Conservation (phyloP, 225 moss, liverwort and hornwort species). For the Anthoceros angustus region DNA sequence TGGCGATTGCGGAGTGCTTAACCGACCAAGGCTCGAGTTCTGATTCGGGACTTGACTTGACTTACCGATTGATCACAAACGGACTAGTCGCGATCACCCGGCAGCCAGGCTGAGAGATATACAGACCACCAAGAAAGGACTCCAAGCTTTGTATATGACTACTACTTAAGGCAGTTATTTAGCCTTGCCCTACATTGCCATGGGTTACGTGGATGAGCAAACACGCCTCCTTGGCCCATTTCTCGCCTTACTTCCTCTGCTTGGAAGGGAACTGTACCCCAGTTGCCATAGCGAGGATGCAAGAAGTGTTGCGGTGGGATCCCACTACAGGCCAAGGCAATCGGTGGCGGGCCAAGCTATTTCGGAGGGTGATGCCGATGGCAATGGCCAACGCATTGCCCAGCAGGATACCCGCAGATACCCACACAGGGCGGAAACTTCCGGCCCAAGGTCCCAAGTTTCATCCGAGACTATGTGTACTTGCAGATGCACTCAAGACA, state of each 20-base stretch:
- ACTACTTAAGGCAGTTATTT: neutral
- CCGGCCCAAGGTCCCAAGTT: neutral
- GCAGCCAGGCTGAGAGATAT: neutral
- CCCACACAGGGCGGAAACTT: neutral
- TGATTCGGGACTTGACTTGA: neutral
- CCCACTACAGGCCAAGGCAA: neutral
- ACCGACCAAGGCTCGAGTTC: neutral
- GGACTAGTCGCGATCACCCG: neutral
- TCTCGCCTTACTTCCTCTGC: neutral
- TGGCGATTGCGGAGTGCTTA: neutral
- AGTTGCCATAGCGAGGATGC: neutral
- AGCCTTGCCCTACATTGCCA: neutral
- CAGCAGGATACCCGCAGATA: neutral
- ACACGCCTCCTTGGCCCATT: constrained; percentile 5
- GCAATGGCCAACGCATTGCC: neutral
- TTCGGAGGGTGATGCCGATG: constrained; percentile 5
- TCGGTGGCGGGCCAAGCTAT: neutral
- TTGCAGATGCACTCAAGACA: neutral
- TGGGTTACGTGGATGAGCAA: constrained; percentile 7
- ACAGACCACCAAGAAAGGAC: neutral
- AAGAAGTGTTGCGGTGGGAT: neutral
- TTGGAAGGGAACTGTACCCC: neutral
- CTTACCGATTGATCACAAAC: neutral
- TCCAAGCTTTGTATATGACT: neutral
- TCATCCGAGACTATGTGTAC: constrained; percentile 6